These are phyloP conservation scores for Fragilariopsis cylindrus DNA, from an alignment of 108 stramenopile genomes.

Conservation along the genomic window DNA sequence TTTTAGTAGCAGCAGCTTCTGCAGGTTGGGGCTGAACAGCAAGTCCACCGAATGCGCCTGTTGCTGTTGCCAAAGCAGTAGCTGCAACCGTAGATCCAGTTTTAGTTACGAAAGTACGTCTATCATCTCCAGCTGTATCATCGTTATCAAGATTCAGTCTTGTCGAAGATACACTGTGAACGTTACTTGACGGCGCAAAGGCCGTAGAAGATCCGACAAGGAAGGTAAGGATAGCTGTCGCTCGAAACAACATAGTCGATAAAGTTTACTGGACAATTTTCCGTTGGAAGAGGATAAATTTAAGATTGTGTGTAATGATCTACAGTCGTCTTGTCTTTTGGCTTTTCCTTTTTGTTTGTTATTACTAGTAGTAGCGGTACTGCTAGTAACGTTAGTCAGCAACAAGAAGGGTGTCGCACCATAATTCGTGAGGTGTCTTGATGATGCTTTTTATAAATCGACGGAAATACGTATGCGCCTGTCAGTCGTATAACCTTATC, in stretches of 20 bases:
- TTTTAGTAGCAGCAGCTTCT: slow-evolving; percentile 59
- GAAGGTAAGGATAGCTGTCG: slow-evolving; percentile 17
- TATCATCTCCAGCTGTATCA: slow-evolving; percentile 39
- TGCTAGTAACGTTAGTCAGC: neutral
- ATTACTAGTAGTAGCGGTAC: neutral
- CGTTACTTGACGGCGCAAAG: slow-evolving; percentile 21
- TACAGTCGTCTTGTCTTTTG: no score
- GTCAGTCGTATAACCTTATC: no score
- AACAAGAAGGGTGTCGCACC: no score
- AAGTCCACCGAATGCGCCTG: slow-evolving; percentile 18
- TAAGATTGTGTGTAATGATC: no score
- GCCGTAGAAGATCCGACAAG: slow-evolving; percentile 22
- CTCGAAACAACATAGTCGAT: slow-evolving; percentile 23
- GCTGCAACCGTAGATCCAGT: slow-evolving; percentile 51
- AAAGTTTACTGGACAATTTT: no score
- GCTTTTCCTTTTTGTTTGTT: neutral
- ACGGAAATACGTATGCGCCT: no score
- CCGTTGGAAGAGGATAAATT: no score
- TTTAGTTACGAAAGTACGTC: slow-evolving; percentile 73
- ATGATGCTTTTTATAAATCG: no score
- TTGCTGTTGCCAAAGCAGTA: slow-evolving; percentile 45
- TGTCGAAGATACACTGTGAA: neutral
- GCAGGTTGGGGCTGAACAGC: slow-evolving; percentile 42
- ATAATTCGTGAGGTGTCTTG: no score
- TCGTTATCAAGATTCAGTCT: slow-evolving; percentile 7